phyloP scores from a whole-genome alignment of 495 filamentous ascomycete species.

The Xylaria bambusicola region DNA sequence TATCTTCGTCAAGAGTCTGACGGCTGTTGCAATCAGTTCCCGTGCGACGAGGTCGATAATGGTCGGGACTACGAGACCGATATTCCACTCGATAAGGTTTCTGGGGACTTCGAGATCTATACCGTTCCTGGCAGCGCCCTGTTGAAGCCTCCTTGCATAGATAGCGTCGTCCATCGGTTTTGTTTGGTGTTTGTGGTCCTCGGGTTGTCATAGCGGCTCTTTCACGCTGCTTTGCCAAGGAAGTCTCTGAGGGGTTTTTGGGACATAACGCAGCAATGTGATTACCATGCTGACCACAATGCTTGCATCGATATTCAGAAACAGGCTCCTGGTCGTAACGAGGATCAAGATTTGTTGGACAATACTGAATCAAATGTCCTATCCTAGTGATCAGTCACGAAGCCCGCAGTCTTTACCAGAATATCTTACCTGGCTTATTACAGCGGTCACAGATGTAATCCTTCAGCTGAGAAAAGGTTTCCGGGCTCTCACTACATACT shows the following conservation, averaged over 20 bases:
- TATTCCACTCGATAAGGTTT: not conserved
- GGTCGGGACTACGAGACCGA: slow-evolving; percentile 11
- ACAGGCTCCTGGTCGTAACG: slow-evolving; percentile 31
- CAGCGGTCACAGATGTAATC: slow-evolving; percentile 42
- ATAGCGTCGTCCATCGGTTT: not conserved
- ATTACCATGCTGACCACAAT: slow-evolving; percentile 32
- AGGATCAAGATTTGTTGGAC: slow-evolving; percentile 46
- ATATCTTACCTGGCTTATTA: slow-evolving; percentile 32
- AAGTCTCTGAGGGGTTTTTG: slow-evolving; percentile 26
- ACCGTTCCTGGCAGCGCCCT: not conserved
- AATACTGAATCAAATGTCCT: slow-evolving; percentile 44
- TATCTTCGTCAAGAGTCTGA: not conserved
- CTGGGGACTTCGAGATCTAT: not conserved
- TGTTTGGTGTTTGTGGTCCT: not conserved
- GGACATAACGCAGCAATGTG: slow-evolving; percentile 42
- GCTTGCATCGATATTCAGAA: slow-evolving; percentile 35
- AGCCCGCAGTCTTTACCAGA: not conserved
- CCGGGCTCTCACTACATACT: not conserved
- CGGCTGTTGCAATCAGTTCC: not conserved
- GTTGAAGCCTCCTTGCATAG: slow-evolving; percentile 1
- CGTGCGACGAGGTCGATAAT: not conserved
- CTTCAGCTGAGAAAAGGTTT: not conserved
- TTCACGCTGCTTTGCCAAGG: slow-evolving; percentile 33
- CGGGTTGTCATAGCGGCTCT: not conserved
- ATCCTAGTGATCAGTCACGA: slow-evolving; percentile 21